These are phyloP conservation scores for Penicillium roqueforti DNA, from an alignment of 495 filamentous ascomycete species.

Conservation along the genomic window DNA sequence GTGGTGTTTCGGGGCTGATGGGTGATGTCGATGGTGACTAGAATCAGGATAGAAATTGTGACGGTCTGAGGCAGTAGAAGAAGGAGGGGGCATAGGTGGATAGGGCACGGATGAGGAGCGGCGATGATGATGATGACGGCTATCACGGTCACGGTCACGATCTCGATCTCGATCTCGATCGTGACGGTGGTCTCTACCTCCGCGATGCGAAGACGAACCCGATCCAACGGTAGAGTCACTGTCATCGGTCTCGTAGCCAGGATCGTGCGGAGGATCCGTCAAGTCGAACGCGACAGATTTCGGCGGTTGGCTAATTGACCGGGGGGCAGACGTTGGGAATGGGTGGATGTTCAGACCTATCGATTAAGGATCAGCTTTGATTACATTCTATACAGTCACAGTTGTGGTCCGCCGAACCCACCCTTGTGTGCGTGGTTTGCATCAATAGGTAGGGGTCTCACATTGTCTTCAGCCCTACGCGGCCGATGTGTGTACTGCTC, in stretches of 20 bases:
- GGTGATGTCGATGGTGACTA: conserved; percentile 2
- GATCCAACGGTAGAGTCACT: conserved; percentile 37
- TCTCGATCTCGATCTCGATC: neutral
- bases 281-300: conserved; percentile 42
- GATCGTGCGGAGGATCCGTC: conserved; percentile 7
- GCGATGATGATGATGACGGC: conserved; percentile 17
- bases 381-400: neutral
- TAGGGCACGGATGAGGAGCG: conserved; percentile 29
- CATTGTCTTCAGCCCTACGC: conserved; percentile 52
- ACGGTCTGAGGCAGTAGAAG: neutral
- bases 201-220: conserved; percentile 8
- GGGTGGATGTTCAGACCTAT: conserved; percentile 25
- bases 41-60: conserved; percentile 2
- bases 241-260: conserved; percentile 45
- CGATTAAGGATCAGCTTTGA: conserved; percentile 3
- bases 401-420: conserved; percentile 39
- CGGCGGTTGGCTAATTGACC: conserved; percentile 28
- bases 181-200: conserved; percentile 14
- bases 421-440: conserved; percentile 37
- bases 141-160: conserved; percentile 2
- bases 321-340: neutral
- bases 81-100: conserved; percentile 9
- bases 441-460: conserved; percentile 47
- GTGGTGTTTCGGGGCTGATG: conserved; percentile 8
- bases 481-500: conserved; percentile 42